These are phyloP conservation scores for Ophiostoma ulmi DNA, from an alignment of 2,329 filamentous ascomycete species.

Conservation along the genomic window DNA sequence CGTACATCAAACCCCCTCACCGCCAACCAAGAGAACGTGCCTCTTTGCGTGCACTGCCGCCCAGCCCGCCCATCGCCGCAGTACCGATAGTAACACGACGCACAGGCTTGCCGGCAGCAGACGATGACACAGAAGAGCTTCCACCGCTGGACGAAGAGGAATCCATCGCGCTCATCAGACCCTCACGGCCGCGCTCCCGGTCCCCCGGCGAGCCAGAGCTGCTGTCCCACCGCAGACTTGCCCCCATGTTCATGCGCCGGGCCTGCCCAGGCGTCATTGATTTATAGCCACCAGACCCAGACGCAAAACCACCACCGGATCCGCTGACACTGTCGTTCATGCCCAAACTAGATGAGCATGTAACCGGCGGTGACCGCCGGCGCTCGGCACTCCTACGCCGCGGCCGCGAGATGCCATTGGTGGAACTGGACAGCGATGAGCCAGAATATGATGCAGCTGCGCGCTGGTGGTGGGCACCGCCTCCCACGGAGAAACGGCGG, in stretches of 20 bases:
- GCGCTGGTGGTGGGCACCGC: constrained; percentile 31
- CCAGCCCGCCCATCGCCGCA: constrained; percentile 30
- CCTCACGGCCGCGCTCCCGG: constrained; percentile 36
- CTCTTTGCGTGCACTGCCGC: constrained; percentile 14
- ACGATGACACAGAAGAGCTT: neutral
- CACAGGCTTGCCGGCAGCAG: constrained; percentile 18
- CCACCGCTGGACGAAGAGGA: constrained; percentile 22
- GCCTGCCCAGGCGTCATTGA: constrained; percentile 52
- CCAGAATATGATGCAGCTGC: constrained; percentile 38
- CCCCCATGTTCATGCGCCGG: constrained; percentile 52
- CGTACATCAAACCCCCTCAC: constrained; percentile 13
- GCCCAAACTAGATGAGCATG: constrained; percentile 43
- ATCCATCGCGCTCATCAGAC: constrained; percentile 28
- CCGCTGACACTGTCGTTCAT: constrained; percentile 31
- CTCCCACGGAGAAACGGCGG: constrained; percentile 22
- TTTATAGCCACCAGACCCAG: constrained; percentile 21
- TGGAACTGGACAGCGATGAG: constrained; percentile 41
- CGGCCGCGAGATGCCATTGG: constrained; percentile 53
- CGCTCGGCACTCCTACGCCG: constrained; percentile 46
- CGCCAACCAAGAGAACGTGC: constrained; percentile 28
- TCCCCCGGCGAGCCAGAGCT: constrained; percentile 28
- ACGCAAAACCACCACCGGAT: constrained; percentile 23
- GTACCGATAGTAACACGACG: constrained; percentile 43
- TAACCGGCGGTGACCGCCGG: constrained; percentile 49
- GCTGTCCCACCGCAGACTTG: constrained; percentile 35